Evolutionary conservation across 2,329 filamentous ascomycete genomes (phyloP).

Genomic region (Thielaviopsis ethacetica): DNA sequence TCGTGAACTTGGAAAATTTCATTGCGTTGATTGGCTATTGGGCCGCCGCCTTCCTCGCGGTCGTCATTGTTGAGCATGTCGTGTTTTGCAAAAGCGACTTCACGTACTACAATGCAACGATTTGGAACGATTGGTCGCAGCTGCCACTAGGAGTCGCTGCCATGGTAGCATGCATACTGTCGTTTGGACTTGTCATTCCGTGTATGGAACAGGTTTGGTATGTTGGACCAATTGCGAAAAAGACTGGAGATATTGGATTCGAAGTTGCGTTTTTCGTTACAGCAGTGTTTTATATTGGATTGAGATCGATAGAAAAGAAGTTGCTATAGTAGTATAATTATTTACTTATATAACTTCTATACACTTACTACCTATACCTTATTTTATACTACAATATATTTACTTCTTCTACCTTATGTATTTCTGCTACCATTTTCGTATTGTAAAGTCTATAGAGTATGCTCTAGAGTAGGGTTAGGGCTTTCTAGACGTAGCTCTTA

Average conservation of each 20-base stretch:
- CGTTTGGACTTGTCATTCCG: slow-evolving; percentile 36
- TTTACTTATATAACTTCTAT: too few relatives aligned
- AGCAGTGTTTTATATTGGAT: slow-evolving; percentile 28
- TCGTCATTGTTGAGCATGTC: slow-evolving; percentile 31
- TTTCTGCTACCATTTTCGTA: too few relatives aligned
- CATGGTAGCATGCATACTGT: slow-evolving; percentile 27
- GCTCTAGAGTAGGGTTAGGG: too few relatives aligned
- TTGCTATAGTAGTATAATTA: too few relatives aligned
- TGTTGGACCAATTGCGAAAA: slow-evolving; percentile 40
- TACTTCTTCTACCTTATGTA: too few relatives aligned
- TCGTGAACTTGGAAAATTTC: slow-evolving; percentile 39
- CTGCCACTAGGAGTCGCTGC: slow-evolving; percentile 33
- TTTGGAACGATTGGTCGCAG: slow-evolving; percentile 29
- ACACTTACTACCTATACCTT: too few relatives aligned
- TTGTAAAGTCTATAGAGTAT: too few relatives aligned
- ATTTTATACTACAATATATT: too few relatives aligned
- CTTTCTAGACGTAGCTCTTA: too few relatives aligned
- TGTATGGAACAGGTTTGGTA: slow-evolving; percentile 47
- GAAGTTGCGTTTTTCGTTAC: slow-evolving; percentile 43
- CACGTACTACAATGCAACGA: slow-evolving; percentile 27
- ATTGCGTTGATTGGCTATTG: slow-evolving; percentile 42
- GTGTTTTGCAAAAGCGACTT: slow-evolving; percentile 30
- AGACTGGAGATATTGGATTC: slow-evolving; percentile 48
- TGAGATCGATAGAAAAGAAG: slow-evolving; percentile 29
- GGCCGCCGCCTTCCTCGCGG: slow-evolving; percentile 37